These are phyloP conservation scores for Fusarium annulatum DNA, from an alignment of 2,329 filamentous ascomycete genomes.

Conservation along the genomic window DNA sequence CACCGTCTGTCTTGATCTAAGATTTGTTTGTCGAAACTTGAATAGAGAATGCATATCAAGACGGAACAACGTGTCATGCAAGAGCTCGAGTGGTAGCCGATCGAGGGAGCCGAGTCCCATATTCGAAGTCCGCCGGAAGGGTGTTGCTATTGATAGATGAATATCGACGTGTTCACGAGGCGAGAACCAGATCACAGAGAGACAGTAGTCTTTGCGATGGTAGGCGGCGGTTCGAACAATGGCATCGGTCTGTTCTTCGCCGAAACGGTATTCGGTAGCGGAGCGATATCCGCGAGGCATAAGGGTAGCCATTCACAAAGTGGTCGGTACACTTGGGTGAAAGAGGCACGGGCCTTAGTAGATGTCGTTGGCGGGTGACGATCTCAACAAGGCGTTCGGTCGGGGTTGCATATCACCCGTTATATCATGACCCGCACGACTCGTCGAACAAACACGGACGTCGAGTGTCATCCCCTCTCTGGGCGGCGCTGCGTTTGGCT, in stretches of 20 bases:
- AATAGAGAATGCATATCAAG: slow-evolving; percentile 50
- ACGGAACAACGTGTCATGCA: slow-evolving; percentile 38
- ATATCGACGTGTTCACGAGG: not conserved
- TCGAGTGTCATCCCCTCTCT: no score
- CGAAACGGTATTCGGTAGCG: not conserved
- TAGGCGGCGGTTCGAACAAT: not conserved
- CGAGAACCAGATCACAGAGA: not conserved
- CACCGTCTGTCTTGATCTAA: slow-evolving; percentile 42
- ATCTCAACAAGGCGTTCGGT: no score
- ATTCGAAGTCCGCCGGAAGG: not conserved
- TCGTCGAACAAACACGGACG: no score
- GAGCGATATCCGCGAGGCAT: not conserved
- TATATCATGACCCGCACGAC: no score
- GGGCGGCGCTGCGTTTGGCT: no score
- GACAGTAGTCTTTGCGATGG: not conserved
- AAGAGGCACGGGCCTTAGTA: no score
- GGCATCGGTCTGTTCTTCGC: not conserved
- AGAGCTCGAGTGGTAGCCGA: not conserved
- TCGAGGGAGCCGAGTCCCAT: not conserved
- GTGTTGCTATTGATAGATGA: not conserved
- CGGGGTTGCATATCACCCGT: no score
- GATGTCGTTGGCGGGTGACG: no score
- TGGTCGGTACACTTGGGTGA: no score
- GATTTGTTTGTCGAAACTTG: slow-evolving; percentile 46
- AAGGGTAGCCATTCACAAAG: not conserved